These are phyloP conservation scores for Astraeus odoratus DNA, from an alignment of 768 basidiomycete species.

Conservation along the genomic window DNA sequence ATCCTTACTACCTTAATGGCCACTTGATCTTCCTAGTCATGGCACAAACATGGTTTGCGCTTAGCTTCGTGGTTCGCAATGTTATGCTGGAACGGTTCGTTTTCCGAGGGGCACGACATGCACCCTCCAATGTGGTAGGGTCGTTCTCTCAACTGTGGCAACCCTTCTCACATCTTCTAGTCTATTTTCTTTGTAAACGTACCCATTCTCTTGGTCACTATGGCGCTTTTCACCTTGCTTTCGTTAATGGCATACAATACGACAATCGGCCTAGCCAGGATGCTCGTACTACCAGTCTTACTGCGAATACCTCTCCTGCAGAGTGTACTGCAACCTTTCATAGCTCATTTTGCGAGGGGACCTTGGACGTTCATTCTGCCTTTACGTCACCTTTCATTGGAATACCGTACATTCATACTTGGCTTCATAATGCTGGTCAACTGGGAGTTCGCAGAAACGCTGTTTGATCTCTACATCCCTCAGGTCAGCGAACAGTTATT, in stretches of 20 bases:
- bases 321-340: conserved; percentile 49
- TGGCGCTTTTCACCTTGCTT: conserved; percentile 34
- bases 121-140: conserved; percentile 15
- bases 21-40: conserved; percentile 53
- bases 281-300: conserved; percentile 43
- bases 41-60: conserved; percentile 43
- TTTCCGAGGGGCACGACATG: conserved; percentile 34
- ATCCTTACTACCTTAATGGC: conserved; percentile 69
- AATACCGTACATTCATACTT: conserved; percentile 44
- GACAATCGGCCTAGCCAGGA: conserved; percentile 40
- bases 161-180: conserved; percentile 4
- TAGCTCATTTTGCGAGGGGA: conserved; percentile 55
- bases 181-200: conserved; percentile 17
- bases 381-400: conserved; percentile 36
- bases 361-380: conserved; percentile 49
- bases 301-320: conserved; percentile 49
- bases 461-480: conserved; percentile 55
- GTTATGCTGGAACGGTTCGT: conserved; percentile 58
- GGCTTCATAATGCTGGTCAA: conserved; percentile 43
- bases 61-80: conserved; percentile 46
- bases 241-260: conserved; percentile 35
- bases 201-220: conserved; percentile 27
- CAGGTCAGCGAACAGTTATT: conserved; percentile 35
- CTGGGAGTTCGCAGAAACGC: conserved; percentile 58
- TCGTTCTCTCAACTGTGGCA: not conserved